Conservation (phyloP, 495 filamentous ascomycete genomes). For the Pyrenula aspistea region DNA sequence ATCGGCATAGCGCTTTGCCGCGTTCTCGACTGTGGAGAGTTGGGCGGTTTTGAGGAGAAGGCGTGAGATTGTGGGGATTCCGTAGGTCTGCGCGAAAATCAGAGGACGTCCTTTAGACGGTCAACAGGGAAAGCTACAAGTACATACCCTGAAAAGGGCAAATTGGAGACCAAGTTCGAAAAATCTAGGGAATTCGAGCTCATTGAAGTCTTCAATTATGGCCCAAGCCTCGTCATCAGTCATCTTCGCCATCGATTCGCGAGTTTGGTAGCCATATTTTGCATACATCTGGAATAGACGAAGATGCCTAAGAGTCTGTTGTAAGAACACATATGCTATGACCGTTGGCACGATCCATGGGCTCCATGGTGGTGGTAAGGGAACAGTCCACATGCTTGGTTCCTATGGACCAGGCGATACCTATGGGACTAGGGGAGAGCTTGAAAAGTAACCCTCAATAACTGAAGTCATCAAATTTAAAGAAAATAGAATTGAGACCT, state of each 20-base stretch:
- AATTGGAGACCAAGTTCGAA: conserved; percentile 47
- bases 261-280: conserved; percentile 38
- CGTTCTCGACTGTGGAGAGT: conserved; percentile 37
- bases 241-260: conserved; percentile 46
- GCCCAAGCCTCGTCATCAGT: conserved; percentile 47
- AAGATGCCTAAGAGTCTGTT: conserved; percentile 34
- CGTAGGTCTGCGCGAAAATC: conserved; percentile 48
- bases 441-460: no score
- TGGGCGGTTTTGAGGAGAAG: conserved; percentile 46
- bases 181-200: conserved; percentile 47
- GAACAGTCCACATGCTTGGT: no score
- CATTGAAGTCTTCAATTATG: conserved; percentile 34
- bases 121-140: no score
- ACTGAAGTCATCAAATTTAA: no score
- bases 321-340: conserved; percentile 20
- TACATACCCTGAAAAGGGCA: conserved; percentile 46
- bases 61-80: conserved; percentile 47
- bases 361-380: no score
- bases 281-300: conserved; percentile 29
- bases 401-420: no score
- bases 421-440: no score
- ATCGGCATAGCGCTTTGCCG: conserved; percentile 53
- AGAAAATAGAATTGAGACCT: no score
- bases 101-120: conserved; percentile 4
- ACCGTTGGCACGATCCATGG: background rate